Evolutionary conservation across 768 basidiomycete species (phyloP).

Genomic region (Butyriboletus loyo): DNA sequence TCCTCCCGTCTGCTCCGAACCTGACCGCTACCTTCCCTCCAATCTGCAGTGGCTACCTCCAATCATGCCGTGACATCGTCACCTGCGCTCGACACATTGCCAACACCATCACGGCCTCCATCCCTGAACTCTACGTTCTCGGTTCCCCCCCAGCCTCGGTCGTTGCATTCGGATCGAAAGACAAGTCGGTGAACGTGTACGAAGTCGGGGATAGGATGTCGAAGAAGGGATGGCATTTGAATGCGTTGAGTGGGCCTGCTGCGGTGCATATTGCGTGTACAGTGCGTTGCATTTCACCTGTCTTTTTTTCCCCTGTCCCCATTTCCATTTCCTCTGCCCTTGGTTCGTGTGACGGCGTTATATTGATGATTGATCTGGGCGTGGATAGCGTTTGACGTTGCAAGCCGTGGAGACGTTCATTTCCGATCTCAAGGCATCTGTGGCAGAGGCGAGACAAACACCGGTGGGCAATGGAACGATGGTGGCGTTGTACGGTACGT

Average conservation of each 20-base stretch:
- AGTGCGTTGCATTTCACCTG: conserved; percentile 43
- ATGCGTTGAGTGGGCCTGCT: conserved; percentile 72
- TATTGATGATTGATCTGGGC: neutral
- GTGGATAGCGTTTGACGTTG: conserved; percentile 75
- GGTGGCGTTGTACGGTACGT: conserved; percentile 86
- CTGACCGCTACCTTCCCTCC: neutral
- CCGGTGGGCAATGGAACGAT: conserved; percentile 79
- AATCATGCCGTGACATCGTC: conserved; percentile 83
- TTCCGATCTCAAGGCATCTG: conserved; percentile 75
- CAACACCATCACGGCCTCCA: conserved; percentile 56
- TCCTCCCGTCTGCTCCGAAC: neutral
- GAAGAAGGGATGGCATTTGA: conserved; percentile 88
- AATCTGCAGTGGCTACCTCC: conserved; percentile 70
- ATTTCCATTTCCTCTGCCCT: neutral
- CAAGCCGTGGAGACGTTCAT: conserved; percentile 73
- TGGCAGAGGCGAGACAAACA: conserved; percentile 61
- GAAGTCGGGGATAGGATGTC: conserved; percentile 91
- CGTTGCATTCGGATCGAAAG: conserved; percentile 77
- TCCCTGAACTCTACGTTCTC: conserved; percentile 84
- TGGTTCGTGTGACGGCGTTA: neutral
- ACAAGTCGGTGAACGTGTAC: conserved; percentile 57
- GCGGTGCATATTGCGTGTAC: conserved; percentile 95
- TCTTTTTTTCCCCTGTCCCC: neutral
- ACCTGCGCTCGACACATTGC: conserved; percentile 68
- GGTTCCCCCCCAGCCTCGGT: conserved; percentile 90